Evolutionary conservation across 108 stramenopile genomes (phyloP).

Genomic region (Mediolabrus comicus): DNA sequence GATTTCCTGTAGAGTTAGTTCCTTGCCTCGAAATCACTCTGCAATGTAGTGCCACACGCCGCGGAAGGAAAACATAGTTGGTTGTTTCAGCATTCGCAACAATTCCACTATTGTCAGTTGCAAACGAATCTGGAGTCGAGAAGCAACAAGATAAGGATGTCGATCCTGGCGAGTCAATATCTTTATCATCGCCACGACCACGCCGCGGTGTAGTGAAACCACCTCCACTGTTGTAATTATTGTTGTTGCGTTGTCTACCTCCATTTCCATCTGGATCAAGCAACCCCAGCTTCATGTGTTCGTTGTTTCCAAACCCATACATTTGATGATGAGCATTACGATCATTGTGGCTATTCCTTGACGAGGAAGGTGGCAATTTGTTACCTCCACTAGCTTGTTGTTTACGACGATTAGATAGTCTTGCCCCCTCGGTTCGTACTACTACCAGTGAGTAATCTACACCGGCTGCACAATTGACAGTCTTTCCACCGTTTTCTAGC

Average conservation of each 20-base stretch:
- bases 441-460: conserved; percentile 78
- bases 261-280: conserved; percentile 36
- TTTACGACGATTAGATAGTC: conserved; percentile 20
- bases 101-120: conserved; percentile 7
- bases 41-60: conserved; percentile 79
- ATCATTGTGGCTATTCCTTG: not conserved
- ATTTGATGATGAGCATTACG: conserved; percentile 71
- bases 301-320: conserved; percentile 83
- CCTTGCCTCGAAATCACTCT: conserved; percentile 31
- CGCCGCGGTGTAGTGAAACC: conserved; percentile 1
- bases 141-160: conserved; percentile 1
- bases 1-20: conserved; percentile 23
- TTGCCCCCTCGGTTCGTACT: conserved; percentile 63
- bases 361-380: not conserved
- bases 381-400: conserved; percentile 12
- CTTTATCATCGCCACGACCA: not conserved
- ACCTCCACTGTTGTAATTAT: not conserved
- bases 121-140: conserved; percentile 15
- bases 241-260: not conserved
- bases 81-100: not conserved
- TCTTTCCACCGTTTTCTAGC: conserved; percentile 83
- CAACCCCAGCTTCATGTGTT: conserved; percentile 75
- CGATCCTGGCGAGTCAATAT: not conserved
- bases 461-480: conserved; percentile 77
- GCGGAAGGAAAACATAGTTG: conserved; percentile 59